Evolutionary conservation across 2,329 filamentous ascomycete species (phyloP), one percentile per base, ranked within the genome.

Genomic region (Paraconiothyrium brasiliense): DNA sequence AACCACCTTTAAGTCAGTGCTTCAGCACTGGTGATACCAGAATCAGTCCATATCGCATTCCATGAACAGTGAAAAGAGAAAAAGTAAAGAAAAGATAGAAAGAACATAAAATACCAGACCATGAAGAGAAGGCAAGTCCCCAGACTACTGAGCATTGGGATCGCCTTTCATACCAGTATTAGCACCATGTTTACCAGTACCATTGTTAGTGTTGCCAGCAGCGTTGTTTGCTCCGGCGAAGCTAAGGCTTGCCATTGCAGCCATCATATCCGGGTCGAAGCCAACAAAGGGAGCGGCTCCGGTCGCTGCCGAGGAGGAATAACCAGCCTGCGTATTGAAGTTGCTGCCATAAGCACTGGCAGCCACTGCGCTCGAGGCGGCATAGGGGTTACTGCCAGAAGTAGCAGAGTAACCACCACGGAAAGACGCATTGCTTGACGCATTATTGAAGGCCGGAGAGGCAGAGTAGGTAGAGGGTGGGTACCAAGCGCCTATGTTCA

Each of bases 401-500:
- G 66, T 60, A 52, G 65, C 62, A 4, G 64, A 57, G 39, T 68
- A 72, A 22, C 67, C 67, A 39, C 71, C 68, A 51, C 71, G 67
- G 44, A 70, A 71, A 14, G 70, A 59, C 2, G 71, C 52, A 37
- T 61, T 64, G 56, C 67, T 69, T 2, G 69, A 58, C 10, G 68
- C 41, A 35, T 57, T 51, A 51, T 72, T 69, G 59, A 72, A 73
- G 11, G 67, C 60, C 14, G 70, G 62, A 2, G 68, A 67, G n/a
- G 66, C 59, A 20, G 67, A 65, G 44, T 71, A 76, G 11, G 67
- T 70, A 16, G 64, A 58, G 1, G 74, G 73, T 3, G 75, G 73
- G 41, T 75, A 76, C 62, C 71, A 76, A 9, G 59, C 70, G 22
- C 69, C 71, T 32, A 70, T 75, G 56, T 74, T 74, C 72, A 76